Evolutionary conservation across 2,329 filamentous ascomycete genomes (phyloP).

Genomic region (Ophiostoma piceae): DNA sequence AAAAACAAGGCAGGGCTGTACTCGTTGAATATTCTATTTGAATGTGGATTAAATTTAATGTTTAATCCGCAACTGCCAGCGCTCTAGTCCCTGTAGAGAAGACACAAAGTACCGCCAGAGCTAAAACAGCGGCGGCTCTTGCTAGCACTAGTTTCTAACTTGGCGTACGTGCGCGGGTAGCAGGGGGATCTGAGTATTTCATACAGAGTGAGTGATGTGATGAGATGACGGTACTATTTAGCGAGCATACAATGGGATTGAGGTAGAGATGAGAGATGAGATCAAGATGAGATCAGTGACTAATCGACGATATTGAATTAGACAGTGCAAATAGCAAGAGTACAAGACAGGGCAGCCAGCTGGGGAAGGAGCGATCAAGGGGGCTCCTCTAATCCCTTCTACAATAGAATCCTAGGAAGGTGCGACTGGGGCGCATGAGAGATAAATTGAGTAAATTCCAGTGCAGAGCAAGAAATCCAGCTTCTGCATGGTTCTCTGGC

Average conservation of each 20-base stretch:
- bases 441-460: not conserved
- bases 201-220: not conserved
- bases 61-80: not conserved
- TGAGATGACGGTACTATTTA: not conserved
- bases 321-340: not conserved
- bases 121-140: constrained; percentile 6
- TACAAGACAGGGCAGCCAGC: not conserved
- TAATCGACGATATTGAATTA: not conserved
- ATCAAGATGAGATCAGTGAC: not conserved
- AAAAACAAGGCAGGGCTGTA: constrained; percentile 8
- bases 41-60: not conserved
- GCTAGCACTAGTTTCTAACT: not conserved
- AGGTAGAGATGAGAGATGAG: too few species aligned
- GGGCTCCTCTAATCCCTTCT: not conserved
- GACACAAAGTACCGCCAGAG: not conserved
- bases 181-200: not conserved
- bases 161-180: constrained; percentile 6
- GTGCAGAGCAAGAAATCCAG: not conserved
- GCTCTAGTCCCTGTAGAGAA: not conserved
- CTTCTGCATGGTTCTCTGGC: constrained; percentile 1
- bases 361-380: constrained; percentile 13
- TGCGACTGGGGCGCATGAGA: constrained; percentile 1
- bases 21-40: not conserved
- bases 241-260: not conserved
- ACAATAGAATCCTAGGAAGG: not conserved